Base-by-base conservation (phyloP, 2,329 filamentous ascomycete species). In the Ophiostoma pallidulum region DNA sequence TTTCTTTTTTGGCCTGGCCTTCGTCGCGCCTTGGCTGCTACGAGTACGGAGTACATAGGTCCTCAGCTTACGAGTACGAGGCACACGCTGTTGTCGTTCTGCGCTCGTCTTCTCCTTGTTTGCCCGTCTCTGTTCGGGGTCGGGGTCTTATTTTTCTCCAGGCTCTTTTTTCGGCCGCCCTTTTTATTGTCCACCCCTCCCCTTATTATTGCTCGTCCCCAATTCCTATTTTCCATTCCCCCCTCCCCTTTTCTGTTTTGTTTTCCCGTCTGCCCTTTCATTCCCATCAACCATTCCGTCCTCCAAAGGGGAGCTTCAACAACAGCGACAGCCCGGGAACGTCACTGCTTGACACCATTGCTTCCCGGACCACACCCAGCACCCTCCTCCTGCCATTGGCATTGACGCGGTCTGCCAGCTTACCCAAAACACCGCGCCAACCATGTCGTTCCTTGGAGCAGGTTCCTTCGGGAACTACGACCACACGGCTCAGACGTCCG, bases 401-500 rank as follows among this genome's bases (percentile, higher is more conserved):
- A 31, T 20, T 31, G 39, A n/a, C 14, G n/a, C 31, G n/a, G 31
- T 33, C 13, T n/a, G 10, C 13, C 31, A 8, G n/a, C n/a, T n/a
- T n/a, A n/a, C n/a, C n/a, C n/a, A n/a, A n/a, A 16, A 35, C n/a
- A 35, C 20, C 9, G 31, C 38, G n/a, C 13, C 18, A 19, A 35
- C 47, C 45, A 71, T 72, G 69, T 67, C 69, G 42, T 66, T 70
- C 47, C 58, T 63, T 43, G 67, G 64, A 48, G 57, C 59, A 26
- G 61, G 62, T 57, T 62, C 66, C 54, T 70, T 70, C 49, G 66
- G 64, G 56, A 73, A 69, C 57, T 70, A 74, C 57, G 73, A 75
- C 58, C 64, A 62, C 54, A 72, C 72, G 22, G 67, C 69, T 10
- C 67, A 70, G 52, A 61, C 56, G 12, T 61, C 62, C 14, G 70